Percentiles rank a stretch among this genome's conserved stretches.
Conservation (phyloP, 2,329 filamentous ascomycete species). For the Fulvia fulva region DNA sequence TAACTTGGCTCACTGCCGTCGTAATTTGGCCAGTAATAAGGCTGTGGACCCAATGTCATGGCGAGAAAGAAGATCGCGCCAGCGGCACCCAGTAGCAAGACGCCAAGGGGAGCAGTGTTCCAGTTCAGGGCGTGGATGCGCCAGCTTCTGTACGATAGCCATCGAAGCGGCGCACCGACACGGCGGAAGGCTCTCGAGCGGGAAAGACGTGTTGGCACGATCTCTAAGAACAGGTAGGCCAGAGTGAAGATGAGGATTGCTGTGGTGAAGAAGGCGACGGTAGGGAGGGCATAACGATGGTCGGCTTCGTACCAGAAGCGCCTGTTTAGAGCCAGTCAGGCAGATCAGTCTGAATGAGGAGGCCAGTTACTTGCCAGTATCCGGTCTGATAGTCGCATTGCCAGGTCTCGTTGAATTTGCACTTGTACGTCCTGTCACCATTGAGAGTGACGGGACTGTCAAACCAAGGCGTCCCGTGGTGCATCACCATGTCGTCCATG, state of each 20-base stretch:
- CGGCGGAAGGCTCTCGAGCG: conserved; percentile 16
- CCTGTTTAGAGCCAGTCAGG: neutral
- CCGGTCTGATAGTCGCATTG: conserved; percentile 45
- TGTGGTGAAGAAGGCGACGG: conserved; percentile 50
- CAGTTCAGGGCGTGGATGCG: conserved; percentile 35
- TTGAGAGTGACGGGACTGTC: conserved; percentile 40
- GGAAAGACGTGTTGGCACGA: conserved; percentile 6
- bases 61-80: conserved; percentile 48
- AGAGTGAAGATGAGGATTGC: conserved; percentile 48
- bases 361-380: conserved; percentile 38
- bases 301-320: conserved; percentile 51
- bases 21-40: conserved; percentile 44
- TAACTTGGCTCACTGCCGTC: conserved; percentile 29
- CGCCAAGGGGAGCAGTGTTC: conserved; percentile 44
- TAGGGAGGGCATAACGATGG: conserved; percentile 50
- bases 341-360: neutral
- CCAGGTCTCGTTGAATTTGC: conserved; percentile 34
- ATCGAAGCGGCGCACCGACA: conserved; percentile 36
- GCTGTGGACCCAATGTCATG: conserved; percentile 38
- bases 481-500: conserved; percentile 15
- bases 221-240: conserved; percentile 33
- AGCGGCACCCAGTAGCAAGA: conserved; percentile 38
- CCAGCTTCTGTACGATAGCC: conserved; percentile 41
- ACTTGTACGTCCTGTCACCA: conserved; percentile 32
- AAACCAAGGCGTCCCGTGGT: conserved; percentile 35